A percentile compares a stretch with the other conserved stretches of the same genome.
These are phyloP conservation scores for Brassica rapa DNA, from an alignment of 345 rosid species.

Conservation along the genomic window DNA sequence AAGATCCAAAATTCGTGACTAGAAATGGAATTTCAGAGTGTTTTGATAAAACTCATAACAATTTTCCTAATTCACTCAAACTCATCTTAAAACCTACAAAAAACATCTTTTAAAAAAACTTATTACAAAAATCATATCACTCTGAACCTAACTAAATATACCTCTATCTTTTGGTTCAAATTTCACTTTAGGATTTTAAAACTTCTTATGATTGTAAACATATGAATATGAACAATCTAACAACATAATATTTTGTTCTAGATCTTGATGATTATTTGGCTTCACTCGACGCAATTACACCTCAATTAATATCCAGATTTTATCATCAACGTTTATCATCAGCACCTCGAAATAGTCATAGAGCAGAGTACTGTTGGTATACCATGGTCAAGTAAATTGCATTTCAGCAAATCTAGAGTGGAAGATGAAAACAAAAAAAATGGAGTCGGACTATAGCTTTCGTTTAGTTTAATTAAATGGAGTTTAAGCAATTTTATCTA, in stretches of 20 bases:
- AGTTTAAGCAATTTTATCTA: slow-evolving; percentile 20
- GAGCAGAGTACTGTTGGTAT: background rate
- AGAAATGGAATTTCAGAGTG: background rate
- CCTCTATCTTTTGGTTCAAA: background rate
- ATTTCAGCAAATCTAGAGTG: background rate
- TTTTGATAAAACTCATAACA: background rate
- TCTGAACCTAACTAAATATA: background rate
- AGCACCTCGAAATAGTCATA: background rate
- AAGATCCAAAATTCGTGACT: background rate
- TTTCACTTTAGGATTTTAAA: background rate
- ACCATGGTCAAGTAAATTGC: slow-evolving; percentile 5
- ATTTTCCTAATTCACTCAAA: background rate
- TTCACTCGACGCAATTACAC: background rate
- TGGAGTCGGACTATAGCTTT: background rate
- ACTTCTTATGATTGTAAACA: background rate
- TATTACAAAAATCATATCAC: background rate
- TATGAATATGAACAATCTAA: background rate
- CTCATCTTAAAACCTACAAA: background rate
- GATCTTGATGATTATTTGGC: background rate
- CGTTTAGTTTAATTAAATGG: slow-evolving; percentile 4
- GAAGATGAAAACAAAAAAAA: background rate
- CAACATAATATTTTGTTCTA: background rate
- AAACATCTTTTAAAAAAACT: too few relatives aligned
- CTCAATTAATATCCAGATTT: background rate
- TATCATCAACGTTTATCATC: background rate